These are phyloP conservation scores for Cryptomeria japonica DNA, from an alignment of 75 land plant genomes.

Conservation along the genomic window DNA sequence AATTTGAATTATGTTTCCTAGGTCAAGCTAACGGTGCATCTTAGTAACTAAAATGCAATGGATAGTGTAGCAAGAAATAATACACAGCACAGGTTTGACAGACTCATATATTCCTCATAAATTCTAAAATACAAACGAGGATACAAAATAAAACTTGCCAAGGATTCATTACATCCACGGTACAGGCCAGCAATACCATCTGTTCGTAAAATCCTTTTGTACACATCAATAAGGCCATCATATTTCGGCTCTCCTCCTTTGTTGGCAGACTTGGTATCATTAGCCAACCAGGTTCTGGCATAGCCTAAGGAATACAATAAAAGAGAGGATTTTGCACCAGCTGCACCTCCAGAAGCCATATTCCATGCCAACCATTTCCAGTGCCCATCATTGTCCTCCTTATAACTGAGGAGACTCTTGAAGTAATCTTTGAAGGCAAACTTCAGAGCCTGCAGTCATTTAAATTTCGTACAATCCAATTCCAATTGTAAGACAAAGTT, in stretches of 20 bases:
- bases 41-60: too few species aligned
- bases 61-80: too few species aligned
- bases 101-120: too few species aligned
- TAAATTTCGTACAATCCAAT: neutral
- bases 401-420: conserved; percentile 46
- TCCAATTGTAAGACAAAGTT: neutral
- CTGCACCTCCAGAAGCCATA: conserved; percentile 49
- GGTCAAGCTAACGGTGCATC: too few species aligned
- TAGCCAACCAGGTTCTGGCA: conserved; percentile 46
- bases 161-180: conserved; percentile 36
- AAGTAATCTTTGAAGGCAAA: conserved; percentile 64
- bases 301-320: conserved; percentile 11
- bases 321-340: conserved; percentile 44
- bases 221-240: conserved; percentile 45
- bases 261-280: conserved; percentile 47
- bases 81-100: too few species aligned
- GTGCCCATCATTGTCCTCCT: conserved; percentile 62
- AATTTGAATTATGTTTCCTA: too few species aligned
- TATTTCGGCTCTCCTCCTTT: conserved; percentile 40
- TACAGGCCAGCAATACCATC: conserved; percentile 47
- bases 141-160: conserved; percentile 41
- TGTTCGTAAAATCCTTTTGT: conserved; percentile 29
- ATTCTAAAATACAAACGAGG: conserved; percentile 48
- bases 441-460: conserved; percentile 41
- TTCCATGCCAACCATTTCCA: conserved; percentile 62